Percentiles rank a stretch among this genome's conserved stretches.
These are phyloP conservation scores for Cryoendolithus antarcticus DNA, from an alignment of 2,329 filamentous ascomycete species.

Conservation along the genomic window DNA sequence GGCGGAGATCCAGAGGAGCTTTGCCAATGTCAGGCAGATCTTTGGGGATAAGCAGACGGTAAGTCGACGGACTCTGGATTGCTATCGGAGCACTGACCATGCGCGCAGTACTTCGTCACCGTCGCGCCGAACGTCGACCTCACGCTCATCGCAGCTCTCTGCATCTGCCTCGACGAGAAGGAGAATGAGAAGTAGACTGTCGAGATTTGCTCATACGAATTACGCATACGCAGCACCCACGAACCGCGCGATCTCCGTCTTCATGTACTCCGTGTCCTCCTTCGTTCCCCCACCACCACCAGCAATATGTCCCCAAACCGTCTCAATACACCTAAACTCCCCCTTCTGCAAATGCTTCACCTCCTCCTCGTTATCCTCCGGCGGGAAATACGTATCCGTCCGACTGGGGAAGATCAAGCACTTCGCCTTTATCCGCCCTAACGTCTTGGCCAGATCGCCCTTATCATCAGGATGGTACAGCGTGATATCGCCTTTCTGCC, in stretches of 20 bases:
- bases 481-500: slow-evolving; percentile 30
- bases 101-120: slow-evolving; percentile 41
- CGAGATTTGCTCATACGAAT: no score
- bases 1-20: slow-evolving; percentile 46
- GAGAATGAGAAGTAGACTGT: slow-evolving; percentile 34
- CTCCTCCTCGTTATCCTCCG: slow-evolving; percentile 27
- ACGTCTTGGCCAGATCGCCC: slow-evolving; percentile 22
- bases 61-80: slow-evolving; percentile 5
- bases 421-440: slow-evolving; percentile 24
- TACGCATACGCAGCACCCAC: not conserved
- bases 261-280: slow-evolving; percentile 23
- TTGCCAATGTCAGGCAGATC: slow-evolving; percentile 46
- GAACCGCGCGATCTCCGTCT: slow-evolving; percentile 13
- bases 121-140: slow-evolving; percentile 55
- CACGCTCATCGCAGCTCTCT: slow-evolving; percentile 52
- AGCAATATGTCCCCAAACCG: slow-evolving; percentile 31
- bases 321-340: slow-evolving; percentile 22
- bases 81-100: slow-evolving; percentile 2
- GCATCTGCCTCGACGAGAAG: slow-evolving; percentile 56
- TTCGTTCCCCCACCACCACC: slow-evolving; percentile 25
- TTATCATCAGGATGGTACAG: slow-evolving; percentile 20
- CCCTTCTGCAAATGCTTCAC: slow-evolving; percentile 23
- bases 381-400: slow-evolving; percentile 31
- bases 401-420: slow-evolving; percentile 28
- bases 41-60: slow-evolving; percentile 49